These are phyloP conservation scores for Coprinopsis marcescibilis DNA, from an alignment of 768 basidiomycete species.

Conservation along the genomic window DNA sequence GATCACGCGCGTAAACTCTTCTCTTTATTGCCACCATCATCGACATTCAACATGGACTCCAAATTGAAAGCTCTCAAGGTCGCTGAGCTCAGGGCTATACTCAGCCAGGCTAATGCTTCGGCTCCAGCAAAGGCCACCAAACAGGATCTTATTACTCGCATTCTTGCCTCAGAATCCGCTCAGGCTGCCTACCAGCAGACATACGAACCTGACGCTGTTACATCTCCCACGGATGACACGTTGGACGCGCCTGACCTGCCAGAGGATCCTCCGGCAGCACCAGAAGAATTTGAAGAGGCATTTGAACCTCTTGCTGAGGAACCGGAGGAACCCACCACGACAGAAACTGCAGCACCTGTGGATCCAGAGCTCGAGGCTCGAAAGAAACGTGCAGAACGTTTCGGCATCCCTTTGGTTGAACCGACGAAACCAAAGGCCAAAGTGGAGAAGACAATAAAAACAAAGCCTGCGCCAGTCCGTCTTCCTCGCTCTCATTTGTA, in stretches of 20 bases:
- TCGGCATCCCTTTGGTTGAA: constrained; percentile 59
- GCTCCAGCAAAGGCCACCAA: constrained; percentile 58
- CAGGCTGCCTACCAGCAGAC: constrained; percentile 41
- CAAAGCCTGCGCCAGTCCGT: constrained; percentile 8
- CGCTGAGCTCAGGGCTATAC: constrained; percentile 60
- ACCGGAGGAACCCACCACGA: background rate
- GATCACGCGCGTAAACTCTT: too few relatives aligned
- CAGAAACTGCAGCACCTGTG: constrained; percentile 12
- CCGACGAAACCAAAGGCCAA: constrained; percentile 20
- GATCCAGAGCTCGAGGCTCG: constrained; percentile 55
- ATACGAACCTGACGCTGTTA: constrained; percentile 30
- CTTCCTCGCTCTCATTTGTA: constrained; percentile 7
- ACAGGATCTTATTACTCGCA: constrained; percentile 58
- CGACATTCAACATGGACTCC: constrained; percentile 25
- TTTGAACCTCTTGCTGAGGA: background rate
- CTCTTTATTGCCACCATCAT: too few relatives aligned
- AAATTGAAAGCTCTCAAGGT: constrained; percentile 63
- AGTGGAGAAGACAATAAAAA: constrained; percentile 15
- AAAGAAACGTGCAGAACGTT: constrained; percentile 60
- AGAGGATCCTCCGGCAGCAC: constrained; percentile 6
- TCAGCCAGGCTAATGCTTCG: constrained; percentile 43
- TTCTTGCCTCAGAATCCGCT: constrained; percentile 47
- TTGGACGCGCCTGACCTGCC: background rate
- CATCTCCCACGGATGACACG: constrained; percentile 9
- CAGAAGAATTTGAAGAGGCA: constrained; percentile 24